phyloP scores from a whole-genome alignment of 108 stramenopile species.

The Epipyxis sp. region DNA sequence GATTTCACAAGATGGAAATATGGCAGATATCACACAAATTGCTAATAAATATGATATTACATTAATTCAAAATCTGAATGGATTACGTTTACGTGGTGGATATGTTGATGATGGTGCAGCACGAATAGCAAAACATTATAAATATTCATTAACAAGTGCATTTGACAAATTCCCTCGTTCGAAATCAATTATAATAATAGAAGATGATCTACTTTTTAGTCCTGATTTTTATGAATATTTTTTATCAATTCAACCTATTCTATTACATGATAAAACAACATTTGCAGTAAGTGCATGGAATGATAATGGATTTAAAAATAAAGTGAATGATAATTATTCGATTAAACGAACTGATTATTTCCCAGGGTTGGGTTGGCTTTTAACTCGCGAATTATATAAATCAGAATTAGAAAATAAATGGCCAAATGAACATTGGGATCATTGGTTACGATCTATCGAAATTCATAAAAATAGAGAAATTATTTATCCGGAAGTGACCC shows the following conservation, averaged over 20 bases:
- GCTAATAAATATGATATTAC: background rate
- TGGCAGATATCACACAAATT: conserved; percentile 6
- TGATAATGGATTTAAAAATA: conserved; percentile 52
- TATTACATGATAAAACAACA: conserved; percentile 48
- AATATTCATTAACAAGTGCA: conserved; percentile 41
- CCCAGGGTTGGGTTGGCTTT: conserved; percentile 63
- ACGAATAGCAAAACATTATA: conserved; percentile 52
- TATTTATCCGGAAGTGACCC: conserved; percentile 59
- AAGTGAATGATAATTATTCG: conserved; percentile 28
- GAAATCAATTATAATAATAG: conserved; percentile 54
- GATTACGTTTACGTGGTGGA: background rate
- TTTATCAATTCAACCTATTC: conserved; percentile 37
- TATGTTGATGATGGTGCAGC: conserved; percentile 39
- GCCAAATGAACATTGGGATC: conserved; percentile 62
- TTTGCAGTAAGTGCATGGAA: conserved; percentile 62
- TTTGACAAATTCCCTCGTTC: conserved; percentile 9
- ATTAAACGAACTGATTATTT: conserved; percentile 58
- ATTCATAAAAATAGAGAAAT: conserved; percentile 44
- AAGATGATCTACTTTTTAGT: conserved; percentile 62
- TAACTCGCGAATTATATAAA: conserved; percentile 53
- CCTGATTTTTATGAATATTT: conserved; percentile 59
- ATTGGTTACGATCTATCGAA: conserved; percentile 50
- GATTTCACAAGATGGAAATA: conserved; percentile 46
- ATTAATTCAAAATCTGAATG: background rate
- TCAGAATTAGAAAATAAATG: conserved; percentile 48